Evolutionary conservation across 1,139 yeast species (phyloP).

Genomic region (Taiozyma onychis): DNA sequence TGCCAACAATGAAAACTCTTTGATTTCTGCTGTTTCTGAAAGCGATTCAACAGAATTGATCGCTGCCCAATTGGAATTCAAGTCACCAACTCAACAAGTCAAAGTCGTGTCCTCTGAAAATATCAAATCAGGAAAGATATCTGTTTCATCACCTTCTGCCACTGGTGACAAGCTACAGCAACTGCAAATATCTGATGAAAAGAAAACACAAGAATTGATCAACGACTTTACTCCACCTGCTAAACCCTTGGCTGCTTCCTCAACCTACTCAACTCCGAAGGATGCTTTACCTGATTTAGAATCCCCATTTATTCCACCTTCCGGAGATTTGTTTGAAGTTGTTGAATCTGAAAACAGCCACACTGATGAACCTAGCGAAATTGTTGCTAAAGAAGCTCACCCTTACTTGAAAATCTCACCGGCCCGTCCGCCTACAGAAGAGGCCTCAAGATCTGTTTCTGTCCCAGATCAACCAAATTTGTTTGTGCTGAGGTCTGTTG

Average conservation of each 20-base stretch:
- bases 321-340: background rate
- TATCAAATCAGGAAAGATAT: slow-evolving; percentile 1
- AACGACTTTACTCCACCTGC: background rate
- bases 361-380: background rate
- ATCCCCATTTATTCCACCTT: background rate
- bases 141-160: background rate
- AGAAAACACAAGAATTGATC: background rate
- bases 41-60: slow-evolving; percentile 3
- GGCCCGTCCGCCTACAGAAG: background rate
- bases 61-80: background rate
- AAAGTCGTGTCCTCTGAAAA: background rate
- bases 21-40: slow-evolving; percentile 8
- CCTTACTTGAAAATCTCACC: background rate
- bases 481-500: background rate
- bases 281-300: background rate
- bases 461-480: background rate
- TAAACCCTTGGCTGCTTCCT: background rate
- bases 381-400: background rate
- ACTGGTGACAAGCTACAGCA: background rate
- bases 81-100: background rate
- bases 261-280: background rate
- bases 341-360: background rate
- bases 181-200: background rate
- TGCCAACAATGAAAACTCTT: slow-evolving; percentile 14
- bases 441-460: background rate